These are phyloP conservation scores for Auriscalpium vulgare DNA, from an alignment of 768 basidiomycete species.

Conservation along the genomic window DNA sequence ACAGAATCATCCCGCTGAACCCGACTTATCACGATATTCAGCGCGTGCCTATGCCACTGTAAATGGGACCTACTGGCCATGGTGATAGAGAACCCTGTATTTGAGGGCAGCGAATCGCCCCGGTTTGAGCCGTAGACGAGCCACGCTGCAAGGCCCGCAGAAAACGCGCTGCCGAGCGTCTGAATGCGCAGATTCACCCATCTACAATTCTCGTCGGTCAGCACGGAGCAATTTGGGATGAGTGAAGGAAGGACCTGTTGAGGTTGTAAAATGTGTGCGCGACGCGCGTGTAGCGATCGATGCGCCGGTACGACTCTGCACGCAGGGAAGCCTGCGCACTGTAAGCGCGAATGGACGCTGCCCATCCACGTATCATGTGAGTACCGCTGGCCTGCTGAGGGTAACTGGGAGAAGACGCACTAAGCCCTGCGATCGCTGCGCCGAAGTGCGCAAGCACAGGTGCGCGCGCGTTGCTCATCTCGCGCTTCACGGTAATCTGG, in stretches of 20 bases:
- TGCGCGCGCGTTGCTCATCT: constrained; percentile 42
- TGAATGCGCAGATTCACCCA: constrained; percentile 53
- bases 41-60: not conserved
- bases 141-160: constrained; percentile 41
- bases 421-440: constrained; percentile 41
- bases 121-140: constrained; percentile 39
- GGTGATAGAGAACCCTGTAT: constrained; percentile 31
- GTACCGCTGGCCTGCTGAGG: too few species aligned
- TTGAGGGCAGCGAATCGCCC: constrained; percentile 25
- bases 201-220: constrained; percentile 15
- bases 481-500: constrained; percentile 50
- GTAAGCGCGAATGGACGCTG: constrained; percentile 47
- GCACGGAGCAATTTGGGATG: not conserved
- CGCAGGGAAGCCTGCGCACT: constrained; percentile 39
- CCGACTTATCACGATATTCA: constrained; percentile 26
- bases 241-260: constrained; percentile 29
- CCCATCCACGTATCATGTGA: not conserved
- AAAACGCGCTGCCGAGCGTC: constrained; percentile 40
- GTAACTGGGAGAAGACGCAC: constrained; percentile 17
- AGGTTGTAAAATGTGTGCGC: constrained; percentile 39
- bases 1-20: constrained; percentile 50
- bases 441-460: constrained; percentile 45
- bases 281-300: constrained; percentile 39
- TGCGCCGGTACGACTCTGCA: constrained; percentile 33
- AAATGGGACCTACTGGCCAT: constrained; percentile 28